These are phyloP conservation scores for Plasmodium ovale DNA, from an alignment of 169 alveolate species.

Conservation along the genomic window DNA sequence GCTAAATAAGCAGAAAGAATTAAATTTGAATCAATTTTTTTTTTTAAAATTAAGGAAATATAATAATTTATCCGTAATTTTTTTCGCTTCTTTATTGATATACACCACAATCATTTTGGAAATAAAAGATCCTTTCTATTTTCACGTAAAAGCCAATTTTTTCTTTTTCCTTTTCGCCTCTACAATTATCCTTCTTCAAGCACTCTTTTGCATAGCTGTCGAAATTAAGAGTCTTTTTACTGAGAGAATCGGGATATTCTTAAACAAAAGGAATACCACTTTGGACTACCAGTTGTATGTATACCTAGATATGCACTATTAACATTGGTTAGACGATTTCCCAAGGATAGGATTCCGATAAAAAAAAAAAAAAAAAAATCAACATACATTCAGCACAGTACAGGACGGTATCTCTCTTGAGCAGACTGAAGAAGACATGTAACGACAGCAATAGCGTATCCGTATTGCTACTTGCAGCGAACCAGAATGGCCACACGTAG, in stretches of 20 bases:
- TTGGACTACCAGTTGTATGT: conserved; percentile 23
- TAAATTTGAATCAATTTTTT: conserved; percentile 27
- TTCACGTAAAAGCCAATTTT: conserved; percentile 5
- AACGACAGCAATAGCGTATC: too few relatives aligned
- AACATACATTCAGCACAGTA: too few relatives aligned
- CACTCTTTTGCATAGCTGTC: conserved; percentile 26
- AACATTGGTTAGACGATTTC: too few relatives aligned
- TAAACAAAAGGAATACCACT: conserved; percentile 29
- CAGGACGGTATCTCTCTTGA: too few relatives aligned
- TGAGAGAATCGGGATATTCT: conserved; percentile 17
- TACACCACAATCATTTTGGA: conserved; percentile 18
- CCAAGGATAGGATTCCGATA: too few relatives aligned
- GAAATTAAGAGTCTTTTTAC: conserved; percentile 46
- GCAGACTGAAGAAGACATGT: too few relatives aligned
- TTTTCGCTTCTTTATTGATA: conserved; percentile 13
- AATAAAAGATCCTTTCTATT: conserved; percentile 54
- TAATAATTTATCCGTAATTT: conserved; percentile 12
- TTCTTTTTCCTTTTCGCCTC: conserved; percentile 32
- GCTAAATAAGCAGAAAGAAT: conserved; percentile 34
- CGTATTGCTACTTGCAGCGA: too few relatives aligned
- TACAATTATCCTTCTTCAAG: conserved; percentile 29
- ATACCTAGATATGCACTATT: neutral
- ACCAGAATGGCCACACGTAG: too few relatives aligned
- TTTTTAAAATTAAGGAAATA: conserved; percentile 57
- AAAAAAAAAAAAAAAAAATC: too few relatives aligned